Base-by-base conservation (phyloP, 2,329 filamentous ascomycete species). In the Botrytis galanthina region DNA sequence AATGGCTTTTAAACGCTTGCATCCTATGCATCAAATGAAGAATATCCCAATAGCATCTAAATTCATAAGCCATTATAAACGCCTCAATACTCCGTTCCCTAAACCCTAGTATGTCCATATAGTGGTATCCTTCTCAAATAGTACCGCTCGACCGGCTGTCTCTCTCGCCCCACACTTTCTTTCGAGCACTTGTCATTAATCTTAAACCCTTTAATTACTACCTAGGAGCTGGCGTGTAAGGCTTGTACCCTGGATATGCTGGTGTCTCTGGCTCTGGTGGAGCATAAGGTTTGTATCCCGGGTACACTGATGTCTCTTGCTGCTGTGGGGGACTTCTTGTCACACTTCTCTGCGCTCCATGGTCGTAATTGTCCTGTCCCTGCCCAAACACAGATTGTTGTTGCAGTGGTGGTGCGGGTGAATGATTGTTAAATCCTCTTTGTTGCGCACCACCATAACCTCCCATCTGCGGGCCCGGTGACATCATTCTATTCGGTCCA, bases 401-500 rank as follows among this genome's bases (percentile, higher is more conserved):
- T 29, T 29, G 48, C 12, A 46, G 61, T n/a, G 18, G 37, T 14
- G 62, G 70, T 42, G 22, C 60, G 8, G 62, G 70, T 16, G 62
- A 68, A 32, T 7, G 26, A 68, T 42, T 57, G 32, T 68, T 29
- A 14, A 68, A 68, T 16, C 35, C 35, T 22, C 44, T 72, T 59
- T 72, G 54, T 6, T 68, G 61, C n/a, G 22, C n/a, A 35, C 42
- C 42, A 48, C 42, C 42, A 48, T 62, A 35, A 71, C 18, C 35
- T 20, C 22, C 51, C n/a, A 74, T 73, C 3, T 75, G 61, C 26
- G 77, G 75, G 16, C 77, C 76, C n/a, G 78, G 79, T 54, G 74
- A 75, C 62, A 78, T 76, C 64, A 76, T 74, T 35, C 74, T 69
- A 37, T 75, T 76, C n/a, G 75, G 71, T 35, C 73, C 73, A 29